Percentiles rank a stretch among this genome's conserved stretches.
Conservation (phyloP, 2,329 filamentous ascomycete genomes). For the Monilinia laxa region DNA sequence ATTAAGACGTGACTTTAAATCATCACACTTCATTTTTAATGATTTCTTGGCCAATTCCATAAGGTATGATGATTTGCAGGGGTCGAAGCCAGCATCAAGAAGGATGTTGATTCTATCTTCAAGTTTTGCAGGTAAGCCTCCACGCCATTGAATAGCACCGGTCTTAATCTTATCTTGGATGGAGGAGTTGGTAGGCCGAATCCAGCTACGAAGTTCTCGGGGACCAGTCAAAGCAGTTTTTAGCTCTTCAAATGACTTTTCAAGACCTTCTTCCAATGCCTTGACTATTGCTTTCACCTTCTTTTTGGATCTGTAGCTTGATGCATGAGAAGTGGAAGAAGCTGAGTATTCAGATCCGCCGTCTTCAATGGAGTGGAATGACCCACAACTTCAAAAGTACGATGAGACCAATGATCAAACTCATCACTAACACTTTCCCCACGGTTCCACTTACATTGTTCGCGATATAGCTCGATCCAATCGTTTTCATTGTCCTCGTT, state of each 20-base stretch:
- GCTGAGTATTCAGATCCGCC: conserved; percentile 63
- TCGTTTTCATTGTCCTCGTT: conserved; percentile 47
- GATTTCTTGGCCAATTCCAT: conserved; percentile 45
- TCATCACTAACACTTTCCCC: conserved; percentile 45
- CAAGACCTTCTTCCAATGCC: conserved; percentile 52
- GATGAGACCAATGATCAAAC: conserved; percentile 46
- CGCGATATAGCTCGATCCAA: conserved; percentile 67
- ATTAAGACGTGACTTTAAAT: conserved; percentile 54
- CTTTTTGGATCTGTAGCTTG: conserved; percentile 48
- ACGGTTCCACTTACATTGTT: conserved; percentile 67
- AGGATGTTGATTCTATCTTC: conserved; percentile 56
- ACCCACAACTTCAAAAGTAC: conserved; percentile 64
- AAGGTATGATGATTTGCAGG: conserved; percentile 49
- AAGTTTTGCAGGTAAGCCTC: conserved; percentile 29
- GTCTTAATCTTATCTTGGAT: conserved; percentile 40
- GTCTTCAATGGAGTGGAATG: conserved; percentile 49
- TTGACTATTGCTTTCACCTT: conserved; percentile 52
- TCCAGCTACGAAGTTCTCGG: conserved; percentile 53
- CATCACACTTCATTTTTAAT: conserved; percentile 31
- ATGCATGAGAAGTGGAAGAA: conserved; percentile 66
- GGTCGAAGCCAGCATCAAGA: conserved; percentile 61
- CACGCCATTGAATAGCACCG: conserved; percentile 31
- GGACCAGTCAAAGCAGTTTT: conserved; percentile 52
- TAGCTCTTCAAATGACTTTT: conserved; percentile 53
- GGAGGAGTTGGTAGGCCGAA: conserved; percentile 48